Evolutionary conservation across 2,329 filamentous ascomycete genomes (phyloP).

Genomic region (Aspergillus sp.): DNA sequence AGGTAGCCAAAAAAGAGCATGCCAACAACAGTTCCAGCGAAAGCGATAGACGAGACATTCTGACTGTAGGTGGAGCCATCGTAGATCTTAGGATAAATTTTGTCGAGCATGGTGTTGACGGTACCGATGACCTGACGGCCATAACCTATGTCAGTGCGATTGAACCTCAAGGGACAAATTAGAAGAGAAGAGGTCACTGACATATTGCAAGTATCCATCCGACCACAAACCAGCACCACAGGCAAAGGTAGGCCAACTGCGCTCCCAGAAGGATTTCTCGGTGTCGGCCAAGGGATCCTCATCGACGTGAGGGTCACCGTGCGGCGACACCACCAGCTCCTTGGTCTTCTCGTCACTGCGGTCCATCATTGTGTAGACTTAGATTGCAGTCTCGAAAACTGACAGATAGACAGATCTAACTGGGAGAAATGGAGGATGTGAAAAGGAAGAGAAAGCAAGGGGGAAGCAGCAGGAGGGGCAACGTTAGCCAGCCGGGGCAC

Average conservation of each 20-base stretch:
- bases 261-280: slow-evolving; percentile 45
- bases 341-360: background rate
- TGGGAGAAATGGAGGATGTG: background rate
- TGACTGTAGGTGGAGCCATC: slow-evolving; percentile 64
- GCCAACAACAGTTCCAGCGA: slow-evolving; percentile 81
- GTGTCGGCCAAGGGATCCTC: slow-evolving; percentile 1
- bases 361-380: background rate
- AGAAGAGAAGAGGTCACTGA: background rate
- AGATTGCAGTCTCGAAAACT: background rate
- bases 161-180: background rate
- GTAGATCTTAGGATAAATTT: slow-evolving; percentile 71
- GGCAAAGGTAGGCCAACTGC: slow-evolving; percentile 73
- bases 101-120: slow-evolving; percentile 74
- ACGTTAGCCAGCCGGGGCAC: background rate
- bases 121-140: slow-evolving; percentile 71
- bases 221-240: slow-evolving; percentile 89
- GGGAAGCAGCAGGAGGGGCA: background rate
- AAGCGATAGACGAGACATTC: slow-evolving; percentile 79
- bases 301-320: background rate
- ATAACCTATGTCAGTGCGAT: background rate
- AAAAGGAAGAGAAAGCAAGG: background rate
- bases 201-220: slow-evolving; percentile 67
- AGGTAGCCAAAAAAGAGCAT: slow-evolving; percentile 79
- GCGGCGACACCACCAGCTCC: background rate
- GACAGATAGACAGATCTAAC: background rate